These are phyloP conservation scores for Trypanosomatidae sp. DNA, from an alignment of 208 protist species.

Conservation along the genomic window DNA sequence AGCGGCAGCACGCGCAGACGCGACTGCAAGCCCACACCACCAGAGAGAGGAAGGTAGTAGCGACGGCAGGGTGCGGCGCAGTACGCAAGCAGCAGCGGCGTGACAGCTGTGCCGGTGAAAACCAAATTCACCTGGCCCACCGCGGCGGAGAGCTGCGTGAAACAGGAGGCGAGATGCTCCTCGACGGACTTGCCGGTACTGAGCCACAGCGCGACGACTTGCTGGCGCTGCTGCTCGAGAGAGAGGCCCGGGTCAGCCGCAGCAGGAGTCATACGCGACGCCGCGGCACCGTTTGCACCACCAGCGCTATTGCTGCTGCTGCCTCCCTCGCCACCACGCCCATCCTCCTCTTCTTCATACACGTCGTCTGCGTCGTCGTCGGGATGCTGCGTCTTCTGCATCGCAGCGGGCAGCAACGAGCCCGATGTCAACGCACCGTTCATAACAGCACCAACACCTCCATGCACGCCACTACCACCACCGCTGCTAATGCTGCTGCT, in stretches of 20 bases:
- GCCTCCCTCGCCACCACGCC: no score
- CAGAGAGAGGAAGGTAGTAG: conserved; percentile 65
- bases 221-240: conserved; percentile 37
- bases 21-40: conserved; percentile 68
- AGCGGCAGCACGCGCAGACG: conserved; percentile 83
- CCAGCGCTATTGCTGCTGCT: conserved; percentile 5
- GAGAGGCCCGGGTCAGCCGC: conserved; percentile 4
- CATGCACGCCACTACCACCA: no score
- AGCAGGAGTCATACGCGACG: neutral
- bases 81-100: conserved; percentile 52
- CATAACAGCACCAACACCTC: no score
- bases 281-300: neutral
- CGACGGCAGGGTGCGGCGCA: conserved; percentile 48
- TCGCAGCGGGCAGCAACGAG: no score
- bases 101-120: conserved; percentile 61
- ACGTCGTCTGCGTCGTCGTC: no score
- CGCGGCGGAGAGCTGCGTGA: conserved; percentile 59
- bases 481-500: neutral
- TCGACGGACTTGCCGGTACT: conserved; percentile 42
- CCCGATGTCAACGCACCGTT: no score
- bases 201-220: conserved; percentile 30
- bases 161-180: conserved; percentile 43
- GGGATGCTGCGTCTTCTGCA: no score
- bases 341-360: no score
- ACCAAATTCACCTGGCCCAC: conserved; percentile 77